Evolutionary conservation across 2,329 filamentous ascomycete species (phyloP).

Genomic region (Raffaelea ambrosiae): DNA sequence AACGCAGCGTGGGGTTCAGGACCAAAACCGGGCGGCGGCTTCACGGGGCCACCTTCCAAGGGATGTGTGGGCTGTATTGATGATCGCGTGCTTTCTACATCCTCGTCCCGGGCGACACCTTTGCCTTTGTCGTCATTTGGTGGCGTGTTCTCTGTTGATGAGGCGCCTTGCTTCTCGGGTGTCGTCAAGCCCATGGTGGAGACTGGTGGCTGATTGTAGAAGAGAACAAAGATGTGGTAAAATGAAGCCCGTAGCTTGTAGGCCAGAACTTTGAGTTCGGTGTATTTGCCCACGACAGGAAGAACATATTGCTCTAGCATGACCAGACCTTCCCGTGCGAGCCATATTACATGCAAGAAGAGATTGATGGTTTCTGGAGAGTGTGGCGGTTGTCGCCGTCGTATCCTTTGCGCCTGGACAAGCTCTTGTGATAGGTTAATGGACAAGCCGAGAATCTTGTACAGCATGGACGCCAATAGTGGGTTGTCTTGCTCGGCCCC

Average conservation of each 20-base stretch:
- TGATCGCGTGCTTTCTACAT: constrained; percentile 27
- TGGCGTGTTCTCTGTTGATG: constrained; percentile 22
- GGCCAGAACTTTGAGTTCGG: constrained; percentile 79
- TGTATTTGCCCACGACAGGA: constrained; percentile 70
- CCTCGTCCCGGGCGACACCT: constrained; percentile 31
- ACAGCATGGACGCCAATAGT: constrained; percentile 72
- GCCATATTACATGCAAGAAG: constrained; percentile 86
- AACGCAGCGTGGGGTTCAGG: constrained; percentile 55
- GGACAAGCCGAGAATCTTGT: constrained; percentile 84
- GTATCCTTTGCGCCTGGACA: constrained; percentile 71
- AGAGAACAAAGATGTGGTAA: constrained; percentile 93
- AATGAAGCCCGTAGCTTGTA: constrained; percentile 91
- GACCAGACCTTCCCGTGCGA: constrained; percentile 81
- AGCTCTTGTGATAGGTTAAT: constrained; percentile 81
- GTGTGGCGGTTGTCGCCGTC: constrained; percentile 69
- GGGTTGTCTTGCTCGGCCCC: constrained; percentile 70
- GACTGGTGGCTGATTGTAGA: constrained; percentile 82
- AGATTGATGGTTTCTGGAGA: constrained; percentile 74
- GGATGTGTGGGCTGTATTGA: constrained; percentile 40
- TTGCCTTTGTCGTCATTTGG: constrained; percentile 39
- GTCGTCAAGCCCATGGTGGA: constrained; percentile 49
- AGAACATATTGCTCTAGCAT: constrained; percentile 84
- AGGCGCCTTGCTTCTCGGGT: constrained; percentile 31
- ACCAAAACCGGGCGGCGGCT: constrained; percentile 46
- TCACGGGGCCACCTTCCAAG: constrained; percentile 51